A percentile compares a stretch with the other conserved stretches of the same genome.
Evolutionary conservation across 257 asterid species (phyloP).

Genomic region (Jacaranda copaia): DNA sequence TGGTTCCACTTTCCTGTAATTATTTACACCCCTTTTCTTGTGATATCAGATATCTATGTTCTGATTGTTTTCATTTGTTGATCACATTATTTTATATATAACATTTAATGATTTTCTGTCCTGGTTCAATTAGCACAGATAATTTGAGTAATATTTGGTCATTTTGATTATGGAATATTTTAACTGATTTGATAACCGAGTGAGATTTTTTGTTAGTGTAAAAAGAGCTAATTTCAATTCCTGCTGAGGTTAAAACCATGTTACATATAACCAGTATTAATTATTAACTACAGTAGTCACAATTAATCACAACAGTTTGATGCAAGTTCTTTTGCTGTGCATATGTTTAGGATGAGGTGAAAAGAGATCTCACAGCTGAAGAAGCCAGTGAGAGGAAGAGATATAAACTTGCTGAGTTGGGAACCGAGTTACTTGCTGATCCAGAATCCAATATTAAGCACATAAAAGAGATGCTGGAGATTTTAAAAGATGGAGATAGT

Average conservation of each 20-base stretch:
- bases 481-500: conserved; percentile 70
- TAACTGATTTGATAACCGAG: neutral
- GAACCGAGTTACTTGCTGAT: conserved; percentile 82
- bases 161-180: conserved; percentile 2
- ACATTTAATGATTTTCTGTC: neutral
- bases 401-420: conserved; percentile 88
- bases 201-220: conserved; percentile 6
- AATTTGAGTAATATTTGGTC: conserved; percentile 14
- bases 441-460: conserved; percentile 86
- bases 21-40: neutral
- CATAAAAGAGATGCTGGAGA: conserved; percentile 88
- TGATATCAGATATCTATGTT: neutral
- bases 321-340: neutral
- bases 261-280: conserved; percentile 11
- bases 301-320: neutral
- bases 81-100: neutral
- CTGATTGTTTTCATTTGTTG: conserved; percentile 21
- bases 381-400: conserved; percentile 77
- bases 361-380: conserved; percentile 78
- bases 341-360: conserved; percentile 77
- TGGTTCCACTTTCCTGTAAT: neutral
- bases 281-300: neutral
- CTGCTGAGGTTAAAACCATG: neutral
- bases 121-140: conserved; percentile 12
- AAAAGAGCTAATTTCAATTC: neutral